phyloP scores from a whole-genome alignment of 345 rosid genomes.

The Aegle marmelos region DNA sequence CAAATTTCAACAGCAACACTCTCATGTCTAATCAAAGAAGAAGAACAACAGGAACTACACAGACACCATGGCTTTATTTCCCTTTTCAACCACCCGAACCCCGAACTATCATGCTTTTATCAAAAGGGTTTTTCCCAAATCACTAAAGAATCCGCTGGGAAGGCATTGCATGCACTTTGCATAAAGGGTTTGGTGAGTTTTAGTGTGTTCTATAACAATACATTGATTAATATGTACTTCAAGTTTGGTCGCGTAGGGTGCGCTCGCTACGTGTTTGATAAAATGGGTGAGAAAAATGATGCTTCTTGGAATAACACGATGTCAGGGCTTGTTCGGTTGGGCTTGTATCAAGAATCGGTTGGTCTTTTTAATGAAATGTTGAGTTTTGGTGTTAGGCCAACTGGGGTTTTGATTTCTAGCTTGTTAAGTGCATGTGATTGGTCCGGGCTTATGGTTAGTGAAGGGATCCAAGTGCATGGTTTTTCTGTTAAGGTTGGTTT shows the following conservation, averaged over 20 bases:
- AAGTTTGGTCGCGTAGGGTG: conserved; percentile 38
- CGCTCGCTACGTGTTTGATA: conserved; percentile 74
- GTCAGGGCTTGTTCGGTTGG: conserved; percentile 62
- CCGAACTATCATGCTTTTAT: conserved; percentile 56
- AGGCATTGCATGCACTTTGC: conserved; percentile 74
- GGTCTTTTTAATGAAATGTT: conserved; percentile 43
- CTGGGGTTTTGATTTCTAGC: conserved; percentile 65
- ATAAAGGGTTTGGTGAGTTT: conserved; percentile 44
- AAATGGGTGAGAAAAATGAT: conserved; percentile 58
- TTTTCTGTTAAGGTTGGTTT: conserved; percentile 56
- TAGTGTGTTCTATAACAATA: conserved; percentile 51
- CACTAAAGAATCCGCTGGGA: conserved; percentile 46
- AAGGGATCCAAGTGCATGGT: conserved; percentile 70
- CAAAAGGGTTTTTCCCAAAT: conserved; percentile 79
- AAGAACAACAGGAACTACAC: conserved; percentile 16
- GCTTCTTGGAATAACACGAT: conserved; percentile 87
- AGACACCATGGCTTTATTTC: conserved; percentile 23
- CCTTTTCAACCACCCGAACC: conserved; percentile 56
- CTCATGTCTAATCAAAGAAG: conserved; percentile 27
- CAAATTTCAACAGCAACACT: conserved; percentile 35
- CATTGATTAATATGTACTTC: conserved; percentile 65
- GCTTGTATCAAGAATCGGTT: conserved; percentile 43
- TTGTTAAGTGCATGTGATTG: conserved; percentile 72
- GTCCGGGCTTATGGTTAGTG: conserved; percentile 52
- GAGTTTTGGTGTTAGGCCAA: conserved; percentile 43